Evolutionary conservation across 495 filamentous ascomycete species (phyloP).

Genomic region (Parachaetomium inaequale): DNA sequence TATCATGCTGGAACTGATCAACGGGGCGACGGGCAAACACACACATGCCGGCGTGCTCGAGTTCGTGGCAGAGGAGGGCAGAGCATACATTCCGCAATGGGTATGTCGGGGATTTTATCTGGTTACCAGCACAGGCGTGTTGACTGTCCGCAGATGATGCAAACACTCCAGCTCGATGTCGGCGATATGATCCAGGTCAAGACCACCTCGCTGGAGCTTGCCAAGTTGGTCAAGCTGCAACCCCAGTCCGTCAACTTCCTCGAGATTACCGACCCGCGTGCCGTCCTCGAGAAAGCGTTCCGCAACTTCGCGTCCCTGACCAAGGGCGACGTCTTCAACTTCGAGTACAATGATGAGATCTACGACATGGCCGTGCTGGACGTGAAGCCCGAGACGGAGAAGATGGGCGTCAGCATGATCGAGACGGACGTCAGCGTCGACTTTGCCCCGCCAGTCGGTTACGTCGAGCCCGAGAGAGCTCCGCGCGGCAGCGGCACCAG

Average conservation of each 20-base stretch:
- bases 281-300: constrained; percentile 95
- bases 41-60: constrained; percentile 94
- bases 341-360: constrained; percentile 87
- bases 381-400: constrained; percentile 74
- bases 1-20: constrained; percentile 91
- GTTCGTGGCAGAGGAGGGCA: constrained; percentile 95
- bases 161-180: constrained; percentile 79
- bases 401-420: constrained; percentile 81
- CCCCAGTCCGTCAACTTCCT: constrained; percentile 88
- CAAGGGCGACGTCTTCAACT: constrained; percentile 88
- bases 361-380: constrained; percentile 92
- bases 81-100: constrained; percentile 94
- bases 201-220: constrained; percentile 84
- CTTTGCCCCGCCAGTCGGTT: constrained; percentile 90
- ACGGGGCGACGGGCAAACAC: constrained; percentile 70
- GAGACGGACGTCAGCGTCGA: constrained; percentile 96
- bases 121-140: not conserved
- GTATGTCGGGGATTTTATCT: constrained; percentile 46
- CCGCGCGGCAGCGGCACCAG: constrained; percentile 55
- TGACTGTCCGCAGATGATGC: constrained; percentile 69
- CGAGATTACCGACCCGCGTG: constrained; percentile 94
- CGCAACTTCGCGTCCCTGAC: constrained; percentile 91
- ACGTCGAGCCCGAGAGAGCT: constrained; percentile 73
- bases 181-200: constrained; percentile 94
- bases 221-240: constrained; percentile 91